phyloP scores from a whole-genome alignment of 805 yeast species.

The Sugiyamaella americana region DNA sequence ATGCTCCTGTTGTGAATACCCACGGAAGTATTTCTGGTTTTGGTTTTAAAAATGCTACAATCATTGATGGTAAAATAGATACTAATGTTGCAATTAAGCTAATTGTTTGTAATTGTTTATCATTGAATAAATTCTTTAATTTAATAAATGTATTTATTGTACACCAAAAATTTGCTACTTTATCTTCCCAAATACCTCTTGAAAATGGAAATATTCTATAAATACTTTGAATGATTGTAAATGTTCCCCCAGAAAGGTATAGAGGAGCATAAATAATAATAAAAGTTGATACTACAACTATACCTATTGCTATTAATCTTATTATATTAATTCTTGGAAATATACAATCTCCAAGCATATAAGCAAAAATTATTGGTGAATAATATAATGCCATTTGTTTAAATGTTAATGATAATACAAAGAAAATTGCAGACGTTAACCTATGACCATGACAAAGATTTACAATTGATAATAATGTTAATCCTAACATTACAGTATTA shows the following conservation, averaged over 20 bases:
- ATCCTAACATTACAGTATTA: conserved; percentile 90
- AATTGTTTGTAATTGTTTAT: conserved; percentile 53
- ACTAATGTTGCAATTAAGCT: conserved; percentile 34
- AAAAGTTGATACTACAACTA: conserved; percentile 56
- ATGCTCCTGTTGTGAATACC: conserved; percentile 75
- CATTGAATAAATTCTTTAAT: conserved; percentile 50
- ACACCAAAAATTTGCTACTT: conserved; percentile 97
- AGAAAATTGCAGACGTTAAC: conserved; percentile 66
- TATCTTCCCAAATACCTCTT: conserved; percentile 93
- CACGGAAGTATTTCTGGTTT: conserved; percentile 50
- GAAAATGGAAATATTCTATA: conserved; percentile 82
- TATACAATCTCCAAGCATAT: conserved; percentile 54
- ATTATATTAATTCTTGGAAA: conserved; percentile 45
- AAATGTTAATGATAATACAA: conserved; percentile 71
- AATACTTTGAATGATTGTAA: conserved; percentile 51
- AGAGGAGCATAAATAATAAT: conserved; percentile 55
- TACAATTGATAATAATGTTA: conserved; percentile 61
- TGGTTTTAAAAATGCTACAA: conserved; percentile 46
- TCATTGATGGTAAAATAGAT: conserved; percentile 52
- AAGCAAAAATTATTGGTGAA: conserved; percentile 81
- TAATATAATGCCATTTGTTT: conserved; percentile 96
- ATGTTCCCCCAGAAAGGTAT: conserved; percentile 33
- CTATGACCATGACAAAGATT: conserved; percentile 59
- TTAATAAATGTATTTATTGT: conserved; percentile 77
- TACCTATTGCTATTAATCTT: conserved; percentile 55